Percentiles rank a stretch among this genome's conserved stretches.
These are phyloP conservation scores for Tulasnella sp. DNA, from an alignment of 768 basidiomycete genomes.

Conservation along the genomic window DNA sequence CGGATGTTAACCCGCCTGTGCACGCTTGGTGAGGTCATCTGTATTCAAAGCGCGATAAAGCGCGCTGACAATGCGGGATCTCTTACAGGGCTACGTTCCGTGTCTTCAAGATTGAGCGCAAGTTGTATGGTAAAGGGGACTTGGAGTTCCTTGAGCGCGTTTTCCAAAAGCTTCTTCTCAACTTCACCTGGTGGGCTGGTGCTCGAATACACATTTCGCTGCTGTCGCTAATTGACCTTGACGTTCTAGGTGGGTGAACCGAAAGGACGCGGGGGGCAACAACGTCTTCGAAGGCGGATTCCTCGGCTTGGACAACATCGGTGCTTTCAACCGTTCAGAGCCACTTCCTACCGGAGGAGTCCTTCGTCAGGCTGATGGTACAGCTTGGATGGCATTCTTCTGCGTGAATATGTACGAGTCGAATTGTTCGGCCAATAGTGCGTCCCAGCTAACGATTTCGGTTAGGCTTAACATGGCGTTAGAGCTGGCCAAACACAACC, in stretches of 20 bases:
- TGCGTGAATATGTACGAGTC: constrained; percentile 79
- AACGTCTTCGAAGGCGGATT: constrained; percentile 99
- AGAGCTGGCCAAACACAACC: constrained; percentile 94
- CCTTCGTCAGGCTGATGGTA: constrained; percentile 95
- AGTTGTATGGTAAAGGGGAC: constrained; percentile 86
- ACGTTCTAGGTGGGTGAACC: constrained; percentile 69
- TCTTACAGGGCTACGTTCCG: constrained; percentile 83
- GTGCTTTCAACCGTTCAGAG: constrained; percentile 95
- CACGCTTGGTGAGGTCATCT: constrained; percentile 70
- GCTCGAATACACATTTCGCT: constrained; percentile 21
- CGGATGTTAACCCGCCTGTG: constrained; percentile 97
- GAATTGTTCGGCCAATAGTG: not conserved
- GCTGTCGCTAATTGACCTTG: constrained; percentile 35
- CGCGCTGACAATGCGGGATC: not conserved
- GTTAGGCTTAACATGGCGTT: constrained; percentile 90
- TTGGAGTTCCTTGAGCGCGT: constrained; percentile 90
- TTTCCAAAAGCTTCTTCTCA: constrained; percentile 93
- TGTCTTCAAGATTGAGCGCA: constrained; percentile 98
- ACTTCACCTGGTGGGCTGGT: constrained; percentile 77
- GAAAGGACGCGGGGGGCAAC: constrained; percentile 89
- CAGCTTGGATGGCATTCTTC: constrained; percentile 99
- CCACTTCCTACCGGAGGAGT: constrained; percentile 90
- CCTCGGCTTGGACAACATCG: constrained; percentile 95
- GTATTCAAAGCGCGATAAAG: not conserved
- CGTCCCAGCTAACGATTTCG: not conserved